phyloP scores from a whole-genome alignment of 2,329 filamentous ascomycete genomes.

The Phialocephala subalpina region DNA sequence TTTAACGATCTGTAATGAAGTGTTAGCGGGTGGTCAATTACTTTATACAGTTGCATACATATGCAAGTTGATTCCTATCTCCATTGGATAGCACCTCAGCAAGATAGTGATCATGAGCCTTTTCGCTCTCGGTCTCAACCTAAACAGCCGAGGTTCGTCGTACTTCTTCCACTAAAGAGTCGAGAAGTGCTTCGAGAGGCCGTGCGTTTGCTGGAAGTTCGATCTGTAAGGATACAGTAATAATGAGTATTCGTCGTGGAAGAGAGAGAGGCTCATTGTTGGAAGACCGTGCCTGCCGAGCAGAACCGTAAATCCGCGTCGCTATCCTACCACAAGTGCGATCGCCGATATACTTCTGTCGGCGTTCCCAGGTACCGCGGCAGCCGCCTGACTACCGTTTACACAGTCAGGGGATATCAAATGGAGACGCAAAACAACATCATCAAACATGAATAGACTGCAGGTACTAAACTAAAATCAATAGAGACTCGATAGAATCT shows the following conservation, averaged over 20 bases:
- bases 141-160: background rate
- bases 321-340: background rate
- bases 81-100: background rate
- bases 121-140: background rate
- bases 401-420: background rate
- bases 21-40: background rate
- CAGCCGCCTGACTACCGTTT: background rate
- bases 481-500: background rate
- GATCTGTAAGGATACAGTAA: background rate
- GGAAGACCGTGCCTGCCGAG: background rate
- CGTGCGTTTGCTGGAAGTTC: background rate
- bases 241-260: background rate
- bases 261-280: background rate
- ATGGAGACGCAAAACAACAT: background rate
- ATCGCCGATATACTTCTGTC: background rate
- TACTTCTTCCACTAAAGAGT: background rate
- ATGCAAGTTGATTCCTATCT: background rate
- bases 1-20: background rate
- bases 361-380: background rate
- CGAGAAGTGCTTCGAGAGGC: background rate
- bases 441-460: background rate
- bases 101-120: too few species aligned
- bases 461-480: background rate
- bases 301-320: background rate
- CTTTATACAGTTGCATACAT: background rate